A percentile compares a stretch with the other conserved stretches of the same genome.
phyloP scores from a whole-genome alignment of 306 rosid genomes.

The Trifolium repens region DNA sequence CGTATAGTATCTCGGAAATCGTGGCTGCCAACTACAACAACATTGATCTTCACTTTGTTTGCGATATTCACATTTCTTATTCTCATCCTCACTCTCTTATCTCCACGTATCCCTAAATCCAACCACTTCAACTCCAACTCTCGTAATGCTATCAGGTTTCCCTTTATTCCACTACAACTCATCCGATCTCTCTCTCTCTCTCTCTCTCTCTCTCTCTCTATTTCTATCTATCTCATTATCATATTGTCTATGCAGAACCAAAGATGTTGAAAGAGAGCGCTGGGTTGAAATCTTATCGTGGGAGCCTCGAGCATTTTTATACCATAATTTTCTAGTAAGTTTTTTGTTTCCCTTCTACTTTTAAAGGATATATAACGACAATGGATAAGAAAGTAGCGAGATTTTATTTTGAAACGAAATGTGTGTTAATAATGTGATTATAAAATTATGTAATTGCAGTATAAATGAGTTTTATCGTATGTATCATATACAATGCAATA shows the following conservation, averaged over 20 bases:
- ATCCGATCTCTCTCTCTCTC: not conserved
- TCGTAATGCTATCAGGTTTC: constrained; percentile 47
- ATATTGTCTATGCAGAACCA: constrained; percentile 33
- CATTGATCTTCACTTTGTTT: constrained; percentile 56
- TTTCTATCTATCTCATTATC: not conserved
- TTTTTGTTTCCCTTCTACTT: not conserved
- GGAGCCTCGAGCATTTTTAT: constrained; percentile 92
- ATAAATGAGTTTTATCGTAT: too few species aligned
- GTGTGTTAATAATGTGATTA: not conserved
- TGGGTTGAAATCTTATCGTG: constrained; percentile 90
- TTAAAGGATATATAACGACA: too few species aligned
- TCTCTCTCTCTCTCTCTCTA: too few species aligned
- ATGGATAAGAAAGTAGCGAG: not conserved
- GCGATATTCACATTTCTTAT: constrained; percentile 62
- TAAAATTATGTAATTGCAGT: too few species aligned
- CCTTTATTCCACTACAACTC: too few species aligned
- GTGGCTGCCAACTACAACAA: constrained; percentile 34
- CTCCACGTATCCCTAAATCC: constrained; percentile 68
- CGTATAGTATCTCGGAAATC: constrained; percentile 61
- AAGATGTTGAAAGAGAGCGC: constrained; percentile 37
- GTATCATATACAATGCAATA: too few species aligned
- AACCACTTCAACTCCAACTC: constrained; percentile 70
- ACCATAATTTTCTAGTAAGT: constrained; percentile 87
- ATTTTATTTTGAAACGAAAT: not conserved
- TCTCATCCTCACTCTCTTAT: constrained; percentile 60